phyloP scores from a whole-genome alignment of 169 alveolate species.

The Plasmodium knowlesi region DNA sequence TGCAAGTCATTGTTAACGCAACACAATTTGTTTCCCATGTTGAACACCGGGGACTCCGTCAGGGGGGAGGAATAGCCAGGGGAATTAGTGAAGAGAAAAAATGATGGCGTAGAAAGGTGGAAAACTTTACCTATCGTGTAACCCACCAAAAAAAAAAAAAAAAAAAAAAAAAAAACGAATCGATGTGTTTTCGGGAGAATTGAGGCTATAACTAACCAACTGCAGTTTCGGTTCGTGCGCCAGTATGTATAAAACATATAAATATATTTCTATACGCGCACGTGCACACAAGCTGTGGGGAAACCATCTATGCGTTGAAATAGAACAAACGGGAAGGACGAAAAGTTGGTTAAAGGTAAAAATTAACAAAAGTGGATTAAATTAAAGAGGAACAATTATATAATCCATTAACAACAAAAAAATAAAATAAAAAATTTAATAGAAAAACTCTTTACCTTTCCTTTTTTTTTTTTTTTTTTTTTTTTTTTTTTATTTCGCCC shows the following conservation, averaged over 20 bases:
- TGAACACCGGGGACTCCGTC: not conserved
- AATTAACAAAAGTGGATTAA: not conserved
- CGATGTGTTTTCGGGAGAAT: not conserved
- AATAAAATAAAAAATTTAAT: not conserved
- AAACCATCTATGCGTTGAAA: not conserved
- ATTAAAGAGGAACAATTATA: slow-evolving; percentile 1
- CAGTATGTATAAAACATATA: not conserved
- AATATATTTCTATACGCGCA: not conserved
- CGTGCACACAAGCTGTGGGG: not conserved
- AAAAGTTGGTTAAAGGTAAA: slow-evolving; percentile 6
- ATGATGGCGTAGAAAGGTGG: not conserved
- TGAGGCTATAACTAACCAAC: not conserved
- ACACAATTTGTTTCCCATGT: slow-evolving; percentile 62
- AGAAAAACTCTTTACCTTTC: not conserved
- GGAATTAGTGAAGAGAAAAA: not conserved
- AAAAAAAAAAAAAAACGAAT: not conserved
- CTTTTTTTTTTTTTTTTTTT: not conserved
- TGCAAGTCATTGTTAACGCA: slow-evolving; percentile 51
- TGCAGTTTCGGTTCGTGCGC: not conserved
- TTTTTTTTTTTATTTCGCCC: slow-evolving; percentile 11
- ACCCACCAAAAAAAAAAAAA: not conserved
- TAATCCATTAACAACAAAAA: not conserved
- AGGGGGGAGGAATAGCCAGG: not conserved
- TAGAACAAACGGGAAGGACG: not conserved
- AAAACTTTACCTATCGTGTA: not conserved